Percentiles rank a stretch among this genome's conserved stretches.
Evolutionary conservation across 495 filamentous ascomycete genomes (phyloP).

Genomic region (Paragyromitra xinjiangensis): DNA sequence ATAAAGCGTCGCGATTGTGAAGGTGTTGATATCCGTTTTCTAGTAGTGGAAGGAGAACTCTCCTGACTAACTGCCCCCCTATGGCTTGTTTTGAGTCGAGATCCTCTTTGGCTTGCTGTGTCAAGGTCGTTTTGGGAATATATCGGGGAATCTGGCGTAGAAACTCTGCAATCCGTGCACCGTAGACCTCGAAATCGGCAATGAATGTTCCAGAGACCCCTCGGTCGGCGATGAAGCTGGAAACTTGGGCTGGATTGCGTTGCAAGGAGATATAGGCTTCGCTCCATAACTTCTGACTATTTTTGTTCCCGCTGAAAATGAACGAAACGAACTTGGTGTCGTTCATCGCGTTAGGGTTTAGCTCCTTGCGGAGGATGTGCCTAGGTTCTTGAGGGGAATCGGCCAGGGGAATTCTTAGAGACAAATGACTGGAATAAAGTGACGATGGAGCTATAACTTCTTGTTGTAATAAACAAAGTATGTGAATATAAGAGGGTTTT

Average conservation of each 20-base stretch:
- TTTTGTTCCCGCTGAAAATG: conserved; percentile 11
- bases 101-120: conserved; percentile 2
- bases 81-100: conserved; percentile 20
- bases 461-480: neutral
- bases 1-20: conserved; percentile 27
- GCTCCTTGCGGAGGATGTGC: neutral
- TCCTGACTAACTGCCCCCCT: conserved; percentile 9
- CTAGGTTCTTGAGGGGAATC: neutral
- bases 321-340: conserved; percentile 20
- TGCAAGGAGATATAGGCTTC: conserved; percentile 35
- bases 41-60: conserved; percentile 29
- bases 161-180: conserved; percentile 22
- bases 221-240: neutral
- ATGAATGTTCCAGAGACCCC: conserved; percentile 23
- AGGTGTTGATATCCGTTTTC: conserved; percentile 18
- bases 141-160: conserved; percentile 20
- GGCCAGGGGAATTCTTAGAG: neutral
- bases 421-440: neutral
- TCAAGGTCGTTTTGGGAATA: neutral
- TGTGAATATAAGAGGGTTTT: neutral
- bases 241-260: conserved; percentile 3
- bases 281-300: conserved; percentile 16
- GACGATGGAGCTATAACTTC: neutral
- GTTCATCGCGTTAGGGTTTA: conserved; percentile 5
- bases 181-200: conserved; percentile 39